These are phyloP conservation scores for Parascedosporium putredinis DNA, from an alignment of 2,329 filamentous ascomycete species.

Conservation along the genomic window DNA sequence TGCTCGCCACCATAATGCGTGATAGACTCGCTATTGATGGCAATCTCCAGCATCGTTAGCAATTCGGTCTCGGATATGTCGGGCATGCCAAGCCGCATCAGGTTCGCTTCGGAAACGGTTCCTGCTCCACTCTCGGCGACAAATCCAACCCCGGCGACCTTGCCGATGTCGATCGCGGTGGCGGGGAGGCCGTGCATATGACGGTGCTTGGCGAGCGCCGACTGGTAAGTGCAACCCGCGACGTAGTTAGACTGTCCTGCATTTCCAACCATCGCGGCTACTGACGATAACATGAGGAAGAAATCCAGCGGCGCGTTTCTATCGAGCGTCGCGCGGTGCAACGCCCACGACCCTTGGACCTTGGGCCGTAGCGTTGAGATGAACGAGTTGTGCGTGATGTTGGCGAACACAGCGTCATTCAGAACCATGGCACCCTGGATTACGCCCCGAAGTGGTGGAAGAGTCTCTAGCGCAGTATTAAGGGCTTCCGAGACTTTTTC, in stretches of 20 bases:
- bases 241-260: not conserved
- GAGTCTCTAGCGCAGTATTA: conserved; percentile 10
- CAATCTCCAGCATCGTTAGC: conserved; percentile 4
- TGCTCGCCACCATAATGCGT: not conserved
- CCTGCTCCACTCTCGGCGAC: not conserved
- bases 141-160: not conserved
- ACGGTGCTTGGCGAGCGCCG: not conserved
- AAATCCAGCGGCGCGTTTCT: not conserved
- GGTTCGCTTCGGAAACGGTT: too few species aligned
- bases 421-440: not conserved
- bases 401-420: not conserved
- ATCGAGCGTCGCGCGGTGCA: not conserved
- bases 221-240: not conserved
- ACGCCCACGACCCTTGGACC: not conserved
- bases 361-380: not conserved
- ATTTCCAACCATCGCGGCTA: not conserved
- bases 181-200: not conserved
- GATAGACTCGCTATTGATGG: conserved; percentile 11
- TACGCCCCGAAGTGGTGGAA: not conserved
- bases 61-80: conserved; percentile 1
- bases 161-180: not conserved
- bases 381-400: not conserved
- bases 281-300: not conserved
- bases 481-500: not conserved
- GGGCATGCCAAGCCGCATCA: not conserved